Evolutionary conservation across 139 green algal species (phyloP), one percentile per base, ranked within the genome.

Genomic region (Marvania coccoides): DNA sequence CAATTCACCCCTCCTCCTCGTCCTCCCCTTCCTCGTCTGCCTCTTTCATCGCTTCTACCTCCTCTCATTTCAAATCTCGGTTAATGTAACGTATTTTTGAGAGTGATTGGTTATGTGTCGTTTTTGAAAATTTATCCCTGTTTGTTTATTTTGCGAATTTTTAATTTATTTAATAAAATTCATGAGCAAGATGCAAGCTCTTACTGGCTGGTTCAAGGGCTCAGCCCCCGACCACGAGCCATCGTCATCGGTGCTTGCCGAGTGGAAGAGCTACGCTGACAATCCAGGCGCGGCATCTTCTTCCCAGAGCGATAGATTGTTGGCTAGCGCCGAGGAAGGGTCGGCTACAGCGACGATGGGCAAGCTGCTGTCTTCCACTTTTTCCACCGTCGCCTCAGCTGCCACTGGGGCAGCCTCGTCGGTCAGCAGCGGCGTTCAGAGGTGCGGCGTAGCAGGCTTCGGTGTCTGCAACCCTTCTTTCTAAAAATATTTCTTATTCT

Each of bases 201-300:
- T 75, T 34, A 56, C 46, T 45, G 58, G 19, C n/a, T 75, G 60
- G 60, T 47, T 75, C 24, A 40, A 38, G 2, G 67, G 69, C 1
- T 51, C 35, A 3, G 69, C 60, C 14, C 69, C 69, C 26, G 69
- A 75, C 47, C 61, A 63, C 15, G 69, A 75, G 39, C 69, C 69
- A 28, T 9, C 37, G 29, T n/a, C 63, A 19, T 69, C 48, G n/a
- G 54, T 84, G 34, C 70, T 84, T 5, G 59, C 63, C 12, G 77
- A 84, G 31, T 84, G 77, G 77, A 79, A 84, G 31, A 74, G 70
- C 35, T 84, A 84, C 37, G 46, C 61, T 12, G 30, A 45, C 35
- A 48, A 37, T 60, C 14, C 14, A 31, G 3, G 30, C 29, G 12
- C 35, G 14, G 26, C 47, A 65, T 40, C n/a, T 14, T 33, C 62